Evolutionary conservation across 1,284 basidiomycete genomes (phyloP), one percentile per base, ranked within the genome.

Genomic region (Amylostereum areolatum): DNA sequence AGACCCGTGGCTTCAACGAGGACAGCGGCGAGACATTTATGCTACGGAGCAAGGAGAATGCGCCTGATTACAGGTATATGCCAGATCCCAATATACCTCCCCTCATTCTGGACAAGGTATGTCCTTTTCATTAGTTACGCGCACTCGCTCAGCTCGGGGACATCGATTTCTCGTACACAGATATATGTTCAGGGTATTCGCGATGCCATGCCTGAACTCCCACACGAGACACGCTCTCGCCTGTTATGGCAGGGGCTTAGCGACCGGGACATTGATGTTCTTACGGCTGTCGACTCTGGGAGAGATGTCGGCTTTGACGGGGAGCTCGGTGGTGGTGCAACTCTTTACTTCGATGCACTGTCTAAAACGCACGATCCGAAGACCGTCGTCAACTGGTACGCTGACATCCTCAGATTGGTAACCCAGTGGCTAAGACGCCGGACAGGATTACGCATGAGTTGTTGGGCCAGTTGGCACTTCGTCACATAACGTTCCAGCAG

Each of bases 51-150:
- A 99, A 99, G 66, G 96, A 97, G 61, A 90, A 94, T 59, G 88
- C 92, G 0, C 89, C 89, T 4, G 96, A 99, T 64, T 99, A 99
- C 65, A 79, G 96, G 5, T 99, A 97, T 70, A 95, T 99, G 92
- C 97, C 97, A 0, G 97, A 99, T 64, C 85, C 92, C 0, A 98
- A 99, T 62, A 69, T 99, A 0, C 92, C 92, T 0, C 81, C 87
- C 0, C 65, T 95, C 4, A 61, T 83, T 28, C 65, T 97, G n/a
- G 73, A 76, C 50, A 63, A 78, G 57, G 88, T 85, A 48, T 40
- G 65, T 58, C n/a, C 28, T 34, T 29, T 33, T 3, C 30, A 7
- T 47, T 12, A 18, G 12, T 8, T 24, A 18, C 25, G 4, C n/a
- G 24, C 34, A 45, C 34, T 18, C 18, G 18, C 18, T 18, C 18